phyloP scores from a whole-genome alignment of 2,329 filamentous ascomycete species.

The Calonectria henricotiae region DNA sequence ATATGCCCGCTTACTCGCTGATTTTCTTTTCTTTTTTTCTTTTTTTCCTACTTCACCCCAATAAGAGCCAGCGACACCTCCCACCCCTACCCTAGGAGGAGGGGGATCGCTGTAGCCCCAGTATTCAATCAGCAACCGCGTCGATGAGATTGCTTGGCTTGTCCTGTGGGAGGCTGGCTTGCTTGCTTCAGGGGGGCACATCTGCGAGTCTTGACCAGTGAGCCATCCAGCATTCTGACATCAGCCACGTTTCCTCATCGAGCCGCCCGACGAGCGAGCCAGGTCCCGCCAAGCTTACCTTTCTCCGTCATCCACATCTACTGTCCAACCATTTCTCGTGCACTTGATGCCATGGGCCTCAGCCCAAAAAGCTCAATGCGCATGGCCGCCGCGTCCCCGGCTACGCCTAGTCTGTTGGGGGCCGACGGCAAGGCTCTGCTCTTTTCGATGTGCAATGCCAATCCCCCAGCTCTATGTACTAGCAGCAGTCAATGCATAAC shows the following conservation, averaged over 20 bases:
- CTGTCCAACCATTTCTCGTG: constrained; percentile 29
- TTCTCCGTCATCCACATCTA: constrained; percentile 38
- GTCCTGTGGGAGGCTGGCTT: constrained; percentile 28
- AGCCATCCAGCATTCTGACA: constrained; percentile 53
- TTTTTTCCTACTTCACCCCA: constrained; percentile 18
- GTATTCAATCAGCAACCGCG: constrained; percentile 29
- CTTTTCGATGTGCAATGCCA: constrained; percentile 1
- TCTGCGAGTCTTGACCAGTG: constrained; percentile 27
- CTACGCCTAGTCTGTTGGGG: constrained; percentile 17
- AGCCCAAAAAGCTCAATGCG: constrained; percentile 36
- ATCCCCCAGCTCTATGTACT: background rate
- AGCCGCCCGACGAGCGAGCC: constrained; percentile 26
- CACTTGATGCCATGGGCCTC: constrained; percentile 34
- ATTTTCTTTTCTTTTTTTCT: background rate
- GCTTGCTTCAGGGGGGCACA: constrained; percentile 29
- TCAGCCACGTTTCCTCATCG: constrained; percentile 51
- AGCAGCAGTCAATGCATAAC: constrained; percentile 10
- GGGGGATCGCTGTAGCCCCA: constrained; percentile 34
- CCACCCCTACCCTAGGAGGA: constrained; percentile 26
- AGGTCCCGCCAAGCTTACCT: constrained; percentile 43
- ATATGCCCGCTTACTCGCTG: constrained; percentile 34
- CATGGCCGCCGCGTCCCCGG: constrained; percentile 15
- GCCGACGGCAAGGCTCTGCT: constrained; percentile 15
- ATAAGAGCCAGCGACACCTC: constrained; percentile 27
- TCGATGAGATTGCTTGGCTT: constrained; percentile 29